These are phyloP conservation scores for Trichomonas vaginalis DNA, from an alignment of 208 protist genomes.

Conservation along the genomic window DNA sequence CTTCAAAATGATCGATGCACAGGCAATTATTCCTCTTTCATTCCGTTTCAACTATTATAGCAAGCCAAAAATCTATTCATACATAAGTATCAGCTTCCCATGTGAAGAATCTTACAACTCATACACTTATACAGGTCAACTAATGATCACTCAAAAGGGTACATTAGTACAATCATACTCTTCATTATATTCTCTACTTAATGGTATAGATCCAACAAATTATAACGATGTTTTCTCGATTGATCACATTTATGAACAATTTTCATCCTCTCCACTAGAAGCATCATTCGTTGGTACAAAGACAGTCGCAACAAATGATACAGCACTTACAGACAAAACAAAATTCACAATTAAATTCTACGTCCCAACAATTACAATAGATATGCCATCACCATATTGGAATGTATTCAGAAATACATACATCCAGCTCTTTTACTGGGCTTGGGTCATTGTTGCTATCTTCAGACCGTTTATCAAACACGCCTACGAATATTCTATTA, in stretches of 20 bases:
- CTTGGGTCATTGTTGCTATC: neutral
- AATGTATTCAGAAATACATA: neutral
- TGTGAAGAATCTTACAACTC: neutral
- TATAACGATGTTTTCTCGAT: neutral
- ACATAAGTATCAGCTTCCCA: neutral
- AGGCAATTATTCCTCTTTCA: neutral
- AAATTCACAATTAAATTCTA: neutral
- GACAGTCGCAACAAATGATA: neutral
- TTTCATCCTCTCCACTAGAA: neutral
- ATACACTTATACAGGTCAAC: neutral
- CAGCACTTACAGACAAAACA: neutral
- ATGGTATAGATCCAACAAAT: neutral
- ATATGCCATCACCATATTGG: neutral
- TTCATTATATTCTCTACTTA: neutral
- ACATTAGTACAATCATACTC: neutral
- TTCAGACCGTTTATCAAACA: neutral
- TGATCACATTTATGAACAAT: neutral
- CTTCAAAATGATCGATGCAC: neutral
- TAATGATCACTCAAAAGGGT: neutral
- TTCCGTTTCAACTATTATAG: neutral
- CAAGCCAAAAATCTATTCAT: neutral
- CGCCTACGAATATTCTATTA: neutral
- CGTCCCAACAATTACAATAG: neutral
- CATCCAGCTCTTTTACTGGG: neutral
- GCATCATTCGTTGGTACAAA: neutral